Conservation (phyloP, 345 rosid genomes). For the Nephelium lappaceum region DNA sequence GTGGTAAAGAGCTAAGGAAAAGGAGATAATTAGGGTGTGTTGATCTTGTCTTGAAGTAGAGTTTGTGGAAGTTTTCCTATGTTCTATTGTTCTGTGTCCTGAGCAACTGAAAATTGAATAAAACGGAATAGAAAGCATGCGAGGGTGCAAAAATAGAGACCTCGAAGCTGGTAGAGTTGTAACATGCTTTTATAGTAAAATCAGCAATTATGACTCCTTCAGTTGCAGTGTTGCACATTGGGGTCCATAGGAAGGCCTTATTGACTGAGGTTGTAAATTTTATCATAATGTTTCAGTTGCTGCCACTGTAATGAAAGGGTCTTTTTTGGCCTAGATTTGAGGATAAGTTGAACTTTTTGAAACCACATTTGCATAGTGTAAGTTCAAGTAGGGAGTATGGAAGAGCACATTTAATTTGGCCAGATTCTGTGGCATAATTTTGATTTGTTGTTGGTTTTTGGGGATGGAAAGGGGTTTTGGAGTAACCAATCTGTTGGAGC, state of each 20-base stretch:
- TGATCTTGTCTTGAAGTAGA: not conserved
- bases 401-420: not conserved
- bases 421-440: not conserved
- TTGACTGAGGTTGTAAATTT: slow-evolving; percentile 7
- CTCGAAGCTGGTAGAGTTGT: not conserved
- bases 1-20: not conserved
- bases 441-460: not conserved
- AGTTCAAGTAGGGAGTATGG: not conserved
- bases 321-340: not conserved
- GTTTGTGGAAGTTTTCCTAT: not conserved
- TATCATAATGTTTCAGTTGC: not conserved
- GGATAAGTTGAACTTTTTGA: not conserved
- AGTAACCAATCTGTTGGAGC: not conserved
- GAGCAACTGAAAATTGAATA: not conserved
- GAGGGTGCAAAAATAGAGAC: not conserved
- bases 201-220: not conserved
- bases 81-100: not conserved
- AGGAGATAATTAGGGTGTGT: not conserved
- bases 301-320: not conserved
- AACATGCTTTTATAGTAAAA: not conserved
- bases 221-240: not conserved
- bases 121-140: slow-evolving; percentile 1
- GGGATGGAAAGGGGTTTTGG: not conserved
- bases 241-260: not conserved
- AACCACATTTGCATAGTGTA: not conserved